These are phyloP conservation scores for Erigeron canadensis DNA, from an alignment of 129 eudicot species.

Conservation along the genomic window DNA sequence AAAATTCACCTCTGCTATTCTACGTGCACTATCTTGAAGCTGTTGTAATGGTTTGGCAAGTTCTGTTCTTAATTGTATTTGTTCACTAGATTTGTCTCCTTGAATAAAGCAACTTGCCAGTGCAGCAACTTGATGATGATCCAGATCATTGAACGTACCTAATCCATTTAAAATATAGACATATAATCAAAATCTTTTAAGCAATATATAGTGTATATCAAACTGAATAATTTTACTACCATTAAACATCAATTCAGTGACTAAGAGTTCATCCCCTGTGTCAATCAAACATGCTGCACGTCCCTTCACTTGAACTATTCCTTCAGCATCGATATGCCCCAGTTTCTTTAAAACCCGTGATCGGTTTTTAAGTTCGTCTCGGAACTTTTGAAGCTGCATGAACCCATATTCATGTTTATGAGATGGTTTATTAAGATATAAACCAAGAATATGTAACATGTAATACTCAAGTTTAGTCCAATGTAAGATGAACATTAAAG, in stretches of 20 bases:
- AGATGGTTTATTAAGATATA: neutral
- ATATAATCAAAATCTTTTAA: constrained; percentile 19
- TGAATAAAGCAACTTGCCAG: constrained; percentile 96
- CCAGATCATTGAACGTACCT: constrained; percentile 97
- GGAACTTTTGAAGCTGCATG: constrained; percentile 92
- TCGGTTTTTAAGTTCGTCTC: constrained; percentile 93
- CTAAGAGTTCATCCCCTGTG: constrained; percentile 99
- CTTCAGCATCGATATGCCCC: constrained; percentile 92
- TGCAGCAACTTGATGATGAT: constrained; percentile 96
- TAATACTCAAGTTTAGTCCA: constrained; percentile 12
- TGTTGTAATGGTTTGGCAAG: constrained; percentile 95
- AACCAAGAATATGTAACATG: neutral
- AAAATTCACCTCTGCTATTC: constrained; percentile 77
- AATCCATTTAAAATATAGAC: neutral
- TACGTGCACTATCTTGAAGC: constrained; percentile 95
- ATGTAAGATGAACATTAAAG: neutral
- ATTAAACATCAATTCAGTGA: constrained; percentile 94
- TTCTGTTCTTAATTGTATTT: constrained; percentile 83
- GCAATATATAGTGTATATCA: constrained; percentile 18
- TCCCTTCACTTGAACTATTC: constrained; percentile 92
- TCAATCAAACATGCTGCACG: constrained; percentile 94
- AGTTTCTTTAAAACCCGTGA: constrained; percentile 89
- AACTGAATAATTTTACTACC: constrained; percentile 41
- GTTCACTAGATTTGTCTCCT: constrained; percentile 85
- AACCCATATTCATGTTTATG: neutral